Evolutionary conservation across 2,329 filamentous ascomycete species (phyloP).

Genomic region (Fusarium liriodendri): DNA sequence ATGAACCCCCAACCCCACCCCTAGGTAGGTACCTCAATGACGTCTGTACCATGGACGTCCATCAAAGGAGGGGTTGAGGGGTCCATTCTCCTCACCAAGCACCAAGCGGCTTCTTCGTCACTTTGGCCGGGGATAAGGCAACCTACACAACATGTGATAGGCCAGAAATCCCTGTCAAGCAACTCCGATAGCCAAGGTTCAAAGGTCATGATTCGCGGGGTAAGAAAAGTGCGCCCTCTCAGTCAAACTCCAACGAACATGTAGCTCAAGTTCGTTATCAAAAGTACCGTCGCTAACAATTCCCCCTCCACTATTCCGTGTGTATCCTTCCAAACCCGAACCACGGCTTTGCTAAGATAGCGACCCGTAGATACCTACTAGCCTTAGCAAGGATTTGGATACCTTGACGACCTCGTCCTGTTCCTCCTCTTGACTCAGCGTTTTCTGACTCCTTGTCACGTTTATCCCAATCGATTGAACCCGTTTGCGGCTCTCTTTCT

Average conservation of each 20-base stretch:
- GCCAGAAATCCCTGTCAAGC: neutral
- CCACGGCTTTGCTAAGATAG: neutral
- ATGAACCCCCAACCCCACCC: neutral
- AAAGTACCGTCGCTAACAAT: neutral
- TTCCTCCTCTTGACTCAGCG: neutral
- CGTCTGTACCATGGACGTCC: neutral
- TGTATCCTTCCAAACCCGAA: neutral
- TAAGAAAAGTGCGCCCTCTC: conserved; percentile 30
- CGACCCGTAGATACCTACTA: neutral
- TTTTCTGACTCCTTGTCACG: neutral
- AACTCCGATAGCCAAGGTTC: neutral
- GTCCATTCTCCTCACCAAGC: neutral
- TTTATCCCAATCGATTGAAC: conserved; percentile 1
- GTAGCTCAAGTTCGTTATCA: neutral
- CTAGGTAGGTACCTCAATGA: neutral
- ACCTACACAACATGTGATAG: conserved; percentile 26
- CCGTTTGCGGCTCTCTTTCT: neutral
- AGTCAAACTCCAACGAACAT: neutral
- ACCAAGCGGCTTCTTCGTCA: conserved; percentile 14
- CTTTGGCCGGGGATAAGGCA: conserved; percentile 23
- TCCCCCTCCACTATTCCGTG: neutral
- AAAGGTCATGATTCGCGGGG: conserved; percentile 15
- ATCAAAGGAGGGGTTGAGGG: neutral
- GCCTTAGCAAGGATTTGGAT: neutral
- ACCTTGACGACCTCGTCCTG: conserved; percentile 4